These are phyloP conservation scores for Breynia disticha DNA, from an alignment of 441 rosid genomes.

Conservation along the genomic window DNA sequence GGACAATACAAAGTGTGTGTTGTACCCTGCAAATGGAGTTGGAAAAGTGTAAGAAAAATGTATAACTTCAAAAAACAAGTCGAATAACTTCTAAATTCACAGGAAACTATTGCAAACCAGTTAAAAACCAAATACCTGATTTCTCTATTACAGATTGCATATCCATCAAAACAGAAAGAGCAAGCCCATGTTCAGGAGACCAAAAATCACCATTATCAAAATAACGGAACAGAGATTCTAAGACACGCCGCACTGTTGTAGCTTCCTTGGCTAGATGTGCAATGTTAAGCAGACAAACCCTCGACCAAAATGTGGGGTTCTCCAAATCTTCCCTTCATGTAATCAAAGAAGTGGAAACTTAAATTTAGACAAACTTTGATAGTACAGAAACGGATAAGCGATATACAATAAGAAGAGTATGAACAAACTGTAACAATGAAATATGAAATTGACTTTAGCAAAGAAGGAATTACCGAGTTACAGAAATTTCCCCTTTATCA, in stretches of 20 bases:
- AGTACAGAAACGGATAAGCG: background rate
- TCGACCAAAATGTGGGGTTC: conserved; percentile 81
- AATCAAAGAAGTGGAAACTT: conserved; percentile 11
- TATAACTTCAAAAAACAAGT: background rate
- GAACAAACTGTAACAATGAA: background rate
- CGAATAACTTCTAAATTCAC: background rate
- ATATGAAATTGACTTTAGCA: conserved; percentile 1
- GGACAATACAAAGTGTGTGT: conserved; percentile 68
- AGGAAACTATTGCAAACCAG: background rate
- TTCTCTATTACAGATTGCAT: conserved; percentile 68
- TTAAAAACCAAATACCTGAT: conserved; percentile 34
- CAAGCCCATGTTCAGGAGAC: conserved; percentile 71
- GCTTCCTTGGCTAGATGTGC: conserved; percentile 88
- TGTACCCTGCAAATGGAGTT: conserved; percentile 40
- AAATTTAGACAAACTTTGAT: conserved; percentile 4
- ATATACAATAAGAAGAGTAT: conserved; percentile 3
- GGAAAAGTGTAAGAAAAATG: conserved; percentile 8
- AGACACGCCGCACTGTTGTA: conserved; percentile 69
- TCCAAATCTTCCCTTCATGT: conserved; percentile 53
- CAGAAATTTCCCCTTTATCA: conserved; percentile 59
- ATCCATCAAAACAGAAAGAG: conserved; percentile 63
- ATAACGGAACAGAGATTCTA: conserved; percentile 81
- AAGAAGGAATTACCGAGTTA: conserved; percentile 44
- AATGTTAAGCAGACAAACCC: conserved; percentile 79
- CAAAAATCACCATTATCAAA: conserved; percentile 60